phyloP scores from a whole-genome alignment of 768 basidiomycete species.

The Hericium alpestre region DNA sequence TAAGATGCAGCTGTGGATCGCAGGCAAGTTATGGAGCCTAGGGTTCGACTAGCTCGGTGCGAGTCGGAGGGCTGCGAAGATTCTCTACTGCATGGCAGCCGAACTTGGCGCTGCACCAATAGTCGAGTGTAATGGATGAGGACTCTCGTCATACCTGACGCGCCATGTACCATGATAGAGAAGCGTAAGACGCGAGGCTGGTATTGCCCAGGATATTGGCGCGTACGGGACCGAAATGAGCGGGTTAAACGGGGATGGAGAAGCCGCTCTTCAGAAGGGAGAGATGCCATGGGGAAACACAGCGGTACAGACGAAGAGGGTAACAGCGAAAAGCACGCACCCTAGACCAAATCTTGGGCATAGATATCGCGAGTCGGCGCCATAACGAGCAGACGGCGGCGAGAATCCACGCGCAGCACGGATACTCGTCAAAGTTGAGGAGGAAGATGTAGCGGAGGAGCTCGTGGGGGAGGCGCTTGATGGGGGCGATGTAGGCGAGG shows the following conservation, averaged over 20 bases:
- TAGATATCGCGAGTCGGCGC: conserved; percentile 53
- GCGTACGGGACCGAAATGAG: not conserved
- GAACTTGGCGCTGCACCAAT: no score
- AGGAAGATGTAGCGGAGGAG: conserved; percentile 65
- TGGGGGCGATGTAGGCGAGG: conserved; percentile 61
- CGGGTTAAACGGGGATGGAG: not conserved
- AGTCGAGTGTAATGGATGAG: no score
- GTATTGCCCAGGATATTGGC: not conserved
- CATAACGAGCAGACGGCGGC: conserved; percentile 58
- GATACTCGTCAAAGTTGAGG: conserved; percentile 56
- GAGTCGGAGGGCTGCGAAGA: no score
- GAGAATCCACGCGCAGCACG: conserved; percentile 70
- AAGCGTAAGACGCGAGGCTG: no score
- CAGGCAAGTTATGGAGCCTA: no score
- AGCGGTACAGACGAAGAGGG: not conserved
- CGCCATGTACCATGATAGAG: no score
- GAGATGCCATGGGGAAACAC: not conserved
- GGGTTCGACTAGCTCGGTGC: no score
- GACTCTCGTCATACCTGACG: no score
- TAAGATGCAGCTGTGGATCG: no score
- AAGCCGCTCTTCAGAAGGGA: not conserved
- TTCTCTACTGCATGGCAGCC: no score
- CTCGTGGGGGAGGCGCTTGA: conserved; percentile 60
- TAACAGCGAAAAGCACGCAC: conserved; percentile 24
- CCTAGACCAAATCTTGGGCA: conserved; percentile 71